phyloP scores from a whole-genome alignment of 2,329 filamentous ascomycete genomes.

The Aspergillus costaricaensis region DNA sequence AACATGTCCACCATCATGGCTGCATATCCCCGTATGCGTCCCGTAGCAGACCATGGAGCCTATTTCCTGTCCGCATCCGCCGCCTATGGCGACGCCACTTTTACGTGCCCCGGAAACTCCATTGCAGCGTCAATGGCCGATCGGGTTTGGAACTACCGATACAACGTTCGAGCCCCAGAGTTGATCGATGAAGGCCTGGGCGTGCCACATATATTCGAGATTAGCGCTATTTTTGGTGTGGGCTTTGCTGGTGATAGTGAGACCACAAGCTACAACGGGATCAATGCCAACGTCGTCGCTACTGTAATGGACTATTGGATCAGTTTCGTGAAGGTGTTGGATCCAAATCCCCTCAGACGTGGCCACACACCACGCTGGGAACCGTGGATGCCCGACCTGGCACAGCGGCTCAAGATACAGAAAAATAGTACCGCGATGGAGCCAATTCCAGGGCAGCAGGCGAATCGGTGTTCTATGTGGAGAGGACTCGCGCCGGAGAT shows the following conservation, averaged over 20 bases:
- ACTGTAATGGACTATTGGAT: constrained; percentile 47
- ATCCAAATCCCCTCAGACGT: constrained; percentile 30
- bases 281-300: constrained; percentile 35
- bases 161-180: constrained; percentile 45
- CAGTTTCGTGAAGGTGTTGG: constrained; percentile 46
- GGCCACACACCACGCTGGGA: neutral
- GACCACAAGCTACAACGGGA: constrained; percentile 31
- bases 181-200: constrained; percentile 40
- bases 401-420: neutral
- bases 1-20: neutral
- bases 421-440: neutral
- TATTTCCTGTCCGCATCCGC: constrained; percentile 8
- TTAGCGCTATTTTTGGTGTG: constrained; percentile 27
- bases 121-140: constrained; percentile 38
- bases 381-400: neutral
- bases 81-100: constrained; percentile 51
- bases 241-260: constrained; percentile 14
- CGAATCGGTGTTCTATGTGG: neutral
- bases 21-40: neutral
- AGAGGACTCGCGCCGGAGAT: neutral
- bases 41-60: neutral
- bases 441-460: neutral
- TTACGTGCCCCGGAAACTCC: constrained; percentile 46
- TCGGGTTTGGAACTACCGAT: constrained; percentile 51
- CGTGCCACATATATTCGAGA: constrained; percentile 37